Evolutionary conservation across 208 protist genomes (phyloP).

Genomic region (Trypanosoma boissoni): DNA sequence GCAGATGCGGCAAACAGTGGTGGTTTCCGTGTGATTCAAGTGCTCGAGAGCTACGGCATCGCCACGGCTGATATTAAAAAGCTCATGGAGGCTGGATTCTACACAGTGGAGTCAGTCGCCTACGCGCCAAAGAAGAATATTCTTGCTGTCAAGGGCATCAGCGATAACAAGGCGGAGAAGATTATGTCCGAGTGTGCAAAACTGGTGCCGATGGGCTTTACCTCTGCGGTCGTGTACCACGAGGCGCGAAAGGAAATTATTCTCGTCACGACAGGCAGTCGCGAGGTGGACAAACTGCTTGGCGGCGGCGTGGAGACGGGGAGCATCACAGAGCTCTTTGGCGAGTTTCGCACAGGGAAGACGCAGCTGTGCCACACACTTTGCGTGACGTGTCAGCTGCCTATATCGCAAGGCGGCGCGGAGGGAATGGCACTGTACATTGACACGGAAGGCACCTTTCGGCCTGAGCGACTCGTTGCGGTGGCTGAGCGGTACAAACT

Average conservation of each 20-base stretch:
- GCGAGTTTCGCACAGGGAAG: slow-evolving; percentile 99
- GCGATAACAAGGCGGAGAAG: slow-evolving; percentile 98
- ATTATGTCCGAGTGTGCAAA: slow-evolving; percentile 95
- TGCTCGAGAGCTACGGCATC: slow-evolving; percentile 94
- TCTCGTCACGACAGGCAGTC: slow-evolving; percentile 97
- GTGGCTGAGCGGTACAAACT: slow-evolving; percentile 95
- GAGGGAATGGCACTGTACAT: slow-evolving; percentile 99
- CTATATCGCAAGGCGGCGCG: slow-evolving; percentile 94
- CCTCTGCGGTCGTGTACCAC: slow-evolving; percentile 96
- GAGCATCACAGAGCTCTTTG: slow-evolving; percentile 99
- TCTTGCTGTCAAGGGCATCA: slow-evolving; percentile 97
- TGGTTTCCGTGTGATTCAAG: slow-evolving; percentile 79
- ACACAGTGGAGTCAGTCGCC: slow-evolving; percentile 97
- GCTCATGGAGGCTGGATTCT: slow-evolving; percentile 93
- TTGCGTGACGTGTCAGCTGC: slow-evolving; percentile 97
- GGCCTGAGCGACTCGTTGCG: slow-evolving; percentile 91
- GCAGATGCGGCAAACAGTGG: slow-evolving; percentile 33
- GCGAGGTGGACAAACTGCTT: slow-evolving; percentile 97
- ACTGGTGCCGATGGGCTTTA: slow-evolving; percentile 97
- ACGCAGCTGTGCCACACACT: slow-evolving; percentile 99
- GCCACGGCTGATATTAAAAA: slow-evolving; percentile 97
- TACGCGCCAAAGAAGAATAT: slow-evolving; percentile 97
- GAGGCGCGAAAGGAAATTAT: slow-evolving; percentile 95
- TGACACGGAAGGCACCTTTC: slow-evolving; percentile 99
- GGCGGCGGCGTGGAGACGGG: slow-evolving; percentile 98